A percentile compares a stretch with the other conserved stretches of the same genome.
Evolutionary conservation across 768 basidiomycete genomes (phyloP).

Genomic region (Suillus subluteus): DNA sequence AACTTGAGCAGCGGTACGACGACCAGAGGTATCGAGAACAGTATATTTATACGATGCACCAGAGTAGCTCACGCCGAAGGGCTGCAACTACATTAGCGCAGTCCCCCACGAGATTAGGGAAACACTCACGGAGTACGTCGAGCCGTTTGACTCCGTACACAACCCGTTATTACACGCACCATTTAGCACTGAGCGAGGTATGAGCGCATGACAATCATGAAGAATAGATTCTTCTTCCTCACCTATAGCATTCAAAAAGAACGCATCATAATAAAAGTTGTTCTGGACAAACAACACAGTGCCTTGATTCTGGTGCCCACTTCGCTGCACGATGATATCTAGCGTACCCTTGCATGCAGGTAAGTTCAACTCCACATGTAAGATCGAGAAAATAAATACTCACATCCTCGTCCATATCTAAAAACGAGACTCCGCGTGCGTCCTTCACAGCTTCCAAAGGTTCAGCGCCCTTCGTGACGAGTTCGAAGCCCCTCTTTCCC

Average conservation of each 20-base stretch:
- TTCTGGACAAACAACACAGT: constrained; percentile 87
- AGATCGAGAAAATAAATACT: constrained; percentile 32
- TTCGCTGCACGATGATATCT: constrained; percentile 90
- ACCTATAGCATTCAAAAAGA: constrained; percentile 98
- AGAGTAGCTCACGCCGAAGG: constrained; percentile 91
- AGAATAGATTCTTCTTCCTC: background rate
- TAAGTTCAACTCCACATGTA: background rate
- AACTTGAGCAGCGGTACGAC: constrained; percentile 90
- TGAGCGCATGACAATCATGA: background rate
- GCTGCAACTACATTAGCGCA: constrained; percentile 47
- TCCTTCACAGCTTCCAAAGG: constrained; percentile 71
- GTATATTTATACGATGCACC: constrained; percentile 98
- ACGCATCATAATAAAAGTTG: constrained; percentile 97
- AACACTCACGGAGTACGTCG: constrained; percentile 73
- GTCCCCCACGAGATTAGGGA: background rate
- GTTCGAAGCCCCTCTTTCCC: constrained; percentile 66
- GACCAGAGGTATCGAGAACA: constrained; percentile 87
- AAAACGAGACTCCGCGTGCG: constrained; percentile 74
- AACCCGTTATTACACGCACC: constrained; percentile 87
- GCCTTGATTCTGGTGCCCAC: constrained; percentile 65
- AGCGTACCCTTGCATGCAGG: constrained; percentile 69
- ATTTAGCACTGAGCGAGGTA: constrained; percentile 68
- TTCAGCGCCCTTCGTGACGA: constrained; percentile 60
- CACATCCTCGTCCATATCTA: constrained; percentile 97
- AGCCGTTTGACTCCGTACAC: constrained; percentile 67